phyloP scores from a whole-genome alignment of 306 rosid genomes.

The Vachellia collinsii region DNA sequence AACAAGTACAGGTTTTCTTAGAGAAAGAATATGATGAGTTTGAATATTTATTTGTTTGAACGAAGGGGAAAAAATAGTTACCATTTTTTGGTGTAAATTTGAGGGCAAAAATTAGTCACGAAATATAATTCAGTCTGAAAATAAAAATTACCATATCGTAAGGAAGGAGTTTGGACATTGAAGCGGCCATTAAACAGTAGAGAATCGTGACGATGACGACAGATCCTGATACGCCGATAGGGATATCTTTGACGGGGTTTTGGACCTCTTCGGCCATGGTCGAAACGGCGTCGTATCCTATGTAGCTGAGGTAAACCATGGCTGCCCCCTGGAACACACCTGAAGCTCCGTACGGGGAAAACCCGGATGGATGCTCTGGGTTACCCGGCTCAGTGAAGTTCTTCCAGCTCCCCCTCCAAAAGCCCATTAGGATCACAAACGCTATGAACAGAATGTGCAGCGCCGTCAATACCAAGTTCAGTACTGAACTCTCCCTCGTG shows the following conservation, averaged over 20 bases:
- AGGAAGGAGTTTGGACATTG: slow-evolving; percentile 89
- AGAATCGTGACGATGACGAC: slow-evolving; percentile 73
- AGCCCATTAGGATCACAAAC: slow-evolving; percentile 70
- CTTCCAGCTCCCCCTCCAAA: slow-evolving; percentile 73
- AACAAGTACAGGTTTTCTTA: neutral
- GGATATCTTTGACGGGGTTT: slow-evolving; percentile 82
- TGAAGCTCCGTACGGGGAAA: slow-evolving; percentile 65
- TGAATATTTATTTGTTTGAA: neutral
- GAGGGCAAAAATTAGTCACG: no score
- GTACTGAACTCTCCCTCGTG: slow-evolving; percentile 79
- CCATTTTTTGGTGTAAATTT: no score
- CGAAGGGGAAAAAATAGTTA: no score
- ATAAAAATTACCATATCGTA: slow-evolving; percentile 65
- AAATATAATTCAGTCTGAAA: no score
- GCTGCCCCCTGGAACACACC: slow-evolving; percentile 87
- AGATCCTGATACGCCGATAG: slow-evolving; percentile 85
- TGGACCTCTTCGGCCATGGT: slow-evolving; percentile 94
- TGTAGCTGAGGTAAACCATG: slow-evolving; percentile 77
- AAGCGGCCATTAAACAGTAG: slow-evolving; percentile 88
- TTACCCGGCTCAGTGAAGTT: slow-evolving; percentile 65
- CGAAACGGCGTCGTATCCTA: slow-evolving; percentile 95
- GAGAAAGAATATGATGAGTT: neutral
- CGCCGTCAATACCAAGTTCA: slow-evolving; percentile 80
- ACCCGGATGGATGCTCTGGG: slow-evolving; percentile 64
- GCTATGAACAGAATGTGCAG: slow-evolving; percentile 72